phyloP scores from a whole-genome alignment of 805 yeast genomes.

The Jamesozyma lodderae region DNA sequence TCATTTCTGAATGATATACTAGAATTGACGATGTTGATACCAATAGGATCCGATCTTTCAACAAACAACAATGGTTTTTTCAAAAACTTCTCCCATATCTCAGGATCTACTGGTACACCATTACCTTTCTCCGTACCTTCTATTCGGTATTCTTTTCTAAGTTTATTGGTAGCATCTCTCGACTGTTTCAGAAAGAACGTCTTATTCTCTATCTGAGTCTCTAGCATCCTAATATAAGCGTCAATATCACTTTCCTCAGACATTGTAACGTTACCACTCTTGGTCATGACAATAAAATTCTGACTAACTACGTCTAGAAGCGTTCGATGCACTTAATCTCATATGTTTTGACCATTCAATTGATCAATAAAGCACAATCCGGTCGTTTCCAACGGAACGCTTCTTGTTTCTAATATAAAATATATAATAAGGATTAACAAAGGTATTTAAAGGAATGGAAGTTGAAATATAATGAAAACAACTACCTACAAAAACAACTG shows the following conservation, averaged over 20 bases:
- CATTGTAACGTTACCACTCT: background rate
- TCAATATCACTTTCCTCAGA: slow-evolving; percentile 8
- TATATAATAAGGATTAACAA: too few species aligned
- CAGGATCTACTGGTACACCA: background rate
- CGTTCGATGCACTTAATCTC: too few species aligned
- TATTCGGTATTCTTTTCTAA: slow-evolving; percentile 5
- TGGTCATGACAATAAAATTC: too few species aligned
- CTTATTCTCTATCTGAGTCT: slow-evolving; percentile 22
- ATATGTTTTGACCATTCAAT: too few species aligned
- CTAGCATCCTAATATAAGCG: slow-evolving; percentile 15
- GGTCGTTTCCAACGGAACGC: too few species aligned
- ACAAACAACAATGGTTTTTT: slow-evolving; percentile 22
- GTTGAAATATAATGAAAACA: too few species aligned
- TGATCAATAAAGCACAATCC: background rate
- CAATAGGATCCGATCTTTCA: slow-evolving; percentile 29
- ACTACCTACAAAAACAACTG: too few species aligned
- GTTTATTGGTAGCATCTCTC: slow-evolving; percentile 10
- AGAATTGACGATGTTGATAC: slow-evolving; percentile 17
- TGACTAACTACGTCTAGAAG: too few species aligned
- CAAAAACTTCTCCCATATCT: slow-evolving; percentile 15
- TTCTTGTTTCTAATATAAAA: too few species aligned
- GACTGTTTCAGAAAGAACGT: slow-evolving; percentile 22
- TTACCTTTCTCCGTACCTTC: background rate
- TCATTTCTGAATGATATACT: slow-evolving; percentile 12
- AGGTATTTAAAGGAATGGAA: too few species aligned